These are phyloP conservation scores for Dictyostelium purpureum DNA, from an alignment of 78 protist genomes.

Conservation along the genomic window DNA sequence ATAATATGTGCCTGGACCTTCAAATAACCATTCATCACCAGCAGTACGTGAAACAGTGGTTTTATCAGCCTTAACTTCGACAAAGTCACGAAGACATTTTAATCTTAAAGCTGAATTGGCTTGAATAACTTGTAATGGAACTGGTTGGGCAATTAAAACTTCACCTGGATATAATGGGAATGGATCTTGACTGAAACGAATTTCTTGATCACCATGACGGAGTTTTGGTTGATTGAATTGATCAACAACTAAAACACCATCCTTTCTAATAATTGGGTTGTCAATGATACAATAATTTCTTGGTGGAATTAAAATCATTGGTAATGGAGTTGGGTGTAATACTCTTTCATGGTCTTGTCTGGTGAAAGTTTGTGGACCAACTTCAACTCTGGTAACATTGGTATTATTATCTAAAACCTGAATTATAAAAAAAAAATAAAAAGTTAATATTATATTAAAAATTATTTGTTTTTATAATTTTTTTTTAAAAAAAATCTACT, in stretches of 20 bases:
- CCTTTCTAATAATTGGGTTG: slow-evolving; percentile 84
- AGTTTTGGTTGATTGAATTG: slow-evolving; percentile 83
- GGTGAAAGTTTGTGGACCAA: slow-evolving; percentile 92
- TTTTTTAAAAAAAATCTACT: slow-evolving; percentile 48
- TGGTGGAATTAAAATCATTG: slow-evolving; percentile 89
- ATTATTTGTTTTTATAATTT: background rate
- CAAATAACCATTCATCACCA: slow-evolving; percentile 92
- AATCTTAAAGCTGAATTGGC: slow-evolving; percentile 88
- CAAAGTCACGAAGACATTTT: slow-evolving; percentile 87
- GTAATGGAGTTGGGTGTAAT: slow-evolving; percentile 58
- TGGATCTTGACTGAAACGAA: slow-evolving; percentile 88
- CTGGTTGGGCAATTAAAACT: slow-evolving; percentile 63
- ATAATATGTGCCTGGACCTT: slow-evolving; percentile 91
- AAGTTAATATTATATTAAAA: background rate
- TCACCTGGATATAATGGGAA: slow-evolving; percentile 95
- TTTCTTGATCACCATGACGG: slow-evolving; percentile 88
- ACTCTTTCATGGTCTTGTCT: slow-evolving; percentile 89
- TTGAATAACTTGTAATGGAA: slow-evolving; percentile 69
- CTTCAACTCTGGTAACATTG: slow-evolving; percentile 86
- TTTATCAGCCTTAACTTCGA: slow-evolving; percentile 50
- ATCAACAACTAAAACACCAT: slow-evolving; percentile 38
- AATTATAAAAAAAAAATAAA: background rate
- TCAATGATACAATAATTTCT: slow-evolving; percentile 86
- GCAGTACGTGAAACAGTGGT: slow-evolving; percentile 35
- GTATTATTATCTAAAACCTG: slow-evolving; percentile 86